Base-by-base conservation (phyloP, 345 rosid genomes). In the Sisymbrium altissimum region DNA sequence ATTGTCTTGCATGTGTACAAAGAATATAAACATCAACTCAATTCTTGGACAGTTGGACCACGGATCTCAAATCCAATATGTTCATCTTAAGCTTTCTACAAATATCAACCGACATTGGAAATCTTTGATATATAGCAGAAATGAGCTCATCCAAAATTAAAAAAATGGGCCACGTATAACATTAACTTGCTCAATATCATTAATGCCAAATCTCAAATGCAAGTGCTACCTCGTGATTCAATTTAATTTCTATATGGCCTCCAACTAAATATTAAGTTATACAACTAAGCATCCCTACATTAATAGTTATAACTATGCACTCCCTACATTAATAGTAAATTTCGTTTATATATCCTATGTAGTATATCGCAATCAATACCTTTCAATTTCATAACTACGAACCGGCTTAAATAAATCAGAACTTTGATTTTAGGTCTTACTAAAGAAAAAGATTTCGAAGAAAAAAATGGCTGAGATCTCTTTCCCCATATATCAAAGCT, bases 161-260 rank as follows among this genome's bases (percentile, higher is more conserved):
- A 46, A 69, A 23, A 70, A 30, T 36, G 66, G 76, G 71, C 66
- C 75, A 70, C 67, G 71, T 70, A 17, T 18, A 1, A 23, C 36
- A 56, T 70, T 64, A 70, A 64, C 66, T 64, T 76, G 48, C 32
- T 53, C 70, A 35, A 54, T 38, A 76, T 45, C 75, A 70, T 76
- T 76, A 38, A 70, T 64, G 40, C 30, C 61, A 64, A 64, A 19
- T 64, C 76, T 70, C 80, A 64, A 25, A 44, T 46, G 66, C 66
- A 70, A 70, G 71, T 64, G 66, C 38, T 44, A 55, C 71, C 79
- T 76, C 75, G 79, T 76, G 79, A 76, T 76, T 56, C 57, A 43
- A 76, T 69, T 69, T 44, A 68, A 68, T 68, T 49, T 29, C 41
- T 33, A 48, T 7, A 68, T 69, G 41, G 61, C 54, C 1, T 74